A percentile compares a stretch with the other conserved stretches of the same genome.
phyloP scores from a whole-genome alignment of 192 early-diverging fungal species.

The Linnemannia zychae region DNA sequence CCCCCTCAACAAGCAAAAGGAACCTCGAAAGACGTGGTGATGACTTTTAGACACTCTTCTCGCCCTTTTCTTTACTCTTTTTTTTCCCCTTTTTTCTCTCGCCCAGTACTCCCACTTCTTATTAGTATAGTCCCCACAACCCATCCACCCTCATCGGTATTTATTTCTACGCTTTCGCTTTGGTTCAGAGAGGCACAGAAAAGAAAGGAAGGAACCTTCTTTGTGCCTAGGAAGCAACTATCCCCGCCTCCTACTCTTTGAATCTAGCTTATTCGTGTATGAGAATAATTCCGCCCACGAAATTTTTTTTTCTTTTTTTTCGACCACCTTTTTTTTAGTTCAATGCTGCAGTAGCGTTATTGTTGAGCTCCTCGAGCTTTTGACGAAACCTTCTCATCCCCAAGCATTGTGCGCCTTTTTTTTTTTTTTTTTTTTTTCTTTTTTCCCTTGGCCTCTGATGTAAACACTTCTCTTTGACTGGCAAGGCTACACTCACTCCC shows the following conservation, averaged over 20 bases:
- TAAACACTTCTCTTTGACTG: background rate
- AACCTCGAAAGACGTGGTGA: slow-evolving; percentile 12
- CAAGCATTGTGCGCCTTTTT: slow-evolving; percentile 1
- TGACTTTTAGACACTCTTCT: slow-evolving; percentile 14
- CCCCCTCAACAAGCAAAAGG: background rate
- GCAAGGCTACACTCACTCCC: background rate
- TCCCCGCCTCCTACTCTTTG: slow-evolving; percentile 1
- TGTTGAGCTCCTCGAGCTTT: background rate
- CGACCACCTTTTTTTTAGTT: slow-evolving; percentile 10
- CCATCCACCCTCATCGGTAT: background rate
- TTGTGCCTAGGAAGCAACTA: background rate
- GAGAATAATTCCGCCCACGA: background rate
- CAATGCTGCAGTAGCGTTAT: background rate
- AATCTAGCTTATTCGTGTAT: background rate
- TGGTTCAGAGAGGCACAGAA: background rate
- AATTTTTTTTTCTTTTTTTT: slow-evolving; percentile 8
- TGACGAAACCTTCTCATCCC: slow-evolving; percentile 1
- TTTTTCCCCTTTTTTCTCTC: background rate
- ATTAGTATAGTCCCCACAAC: background rate
- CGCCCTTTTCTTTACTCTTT: background rate
- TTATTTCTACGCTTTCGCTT: background rate
- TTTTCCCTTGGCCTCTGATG: background rate
- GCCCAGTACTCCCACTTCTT: slow-evolving; percentile 28
- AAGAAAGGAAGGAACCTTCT: slow-evolving; percentile 18
- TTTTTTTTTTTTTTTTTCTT: slow-evolving; percentile 17